phyloP scores from a whole-genome alignment of 768 basidiomycete genomes.

The Macrocybe gigantea region DNA sequence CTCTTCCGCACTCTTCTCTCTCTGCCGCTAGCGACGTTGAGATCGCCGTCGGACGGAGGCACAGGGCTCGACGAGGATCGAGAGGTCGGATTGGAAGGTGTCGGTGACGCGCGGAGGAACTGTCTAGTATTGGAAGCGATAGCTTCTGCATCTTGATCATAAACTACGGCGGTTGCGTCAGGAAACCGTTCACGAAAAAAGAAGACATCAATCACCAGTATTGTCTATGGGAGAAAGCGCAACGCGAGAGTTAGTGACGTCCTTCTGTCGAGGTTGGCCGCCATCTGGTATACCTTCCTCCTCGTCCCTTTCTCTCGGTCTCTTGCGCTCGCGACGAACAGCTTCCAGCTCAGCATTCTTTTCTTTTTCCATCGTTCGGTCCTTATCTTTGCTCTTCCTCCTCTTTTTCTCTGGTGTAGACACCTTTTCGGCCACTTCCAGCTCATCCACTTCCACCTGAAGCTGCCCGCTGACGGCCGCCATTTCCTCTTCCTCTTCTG shows the following conservation, averaged over 20 bases:
- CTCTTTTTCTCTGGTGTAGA: conserved; percentile 38
- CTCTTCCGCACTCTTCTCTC: conserved; percentile 67
- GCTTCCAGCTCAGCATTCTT: conserved; percentile 7
- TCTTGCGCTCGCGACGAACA: conserved; percentile 26
- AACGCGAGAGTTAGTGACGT: conserved; percentile 54
- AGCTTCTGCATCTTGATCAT: conserved; percentile 12
- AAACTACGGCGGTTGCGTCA: conserved; percentile 9
- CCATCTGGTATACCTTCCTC: conserved; percentile 26
- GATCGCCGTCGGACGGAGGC: conserved; percentile 27
- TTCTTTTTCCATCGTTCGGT: conserved; percentile 25
- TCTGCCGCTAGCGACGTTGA: conserved; percentile 34
- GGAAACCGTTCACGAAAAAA: background rate
- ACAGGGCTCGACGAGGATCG: conserved; percentile 41
- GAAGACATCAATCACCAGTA: conserved; percentile 21
- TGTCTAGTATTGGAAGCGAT: conserved; percentile 8
- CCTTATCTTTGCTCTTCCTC: conserved; percentile 38
- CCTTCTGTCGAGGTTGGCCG: conserved; percentile 49
- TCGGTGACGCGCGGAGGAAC: conserved; percentile 24
- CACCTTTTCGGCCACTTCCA: conserved; percentile 21
- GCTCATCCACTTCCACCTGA: conserved; percentile 28
- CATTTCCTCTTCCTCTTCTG: conserved; percentile 52
- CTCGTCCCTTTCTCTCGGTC: conserved; percentile 26
- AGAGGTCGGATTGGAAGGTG: conserved; percentile 42
- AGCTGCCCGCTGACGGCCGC: conserved; percentile 26
- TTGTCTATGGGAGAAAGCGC: conserved; percentile 40